A percentile compares a stretch with the other conserved stretches of the same genome.
These are phyloP conservation scores for Metschnikowia lachancei DNA, from an alignment of 805 yeast species.

Conservation along the genomic window DNA sequence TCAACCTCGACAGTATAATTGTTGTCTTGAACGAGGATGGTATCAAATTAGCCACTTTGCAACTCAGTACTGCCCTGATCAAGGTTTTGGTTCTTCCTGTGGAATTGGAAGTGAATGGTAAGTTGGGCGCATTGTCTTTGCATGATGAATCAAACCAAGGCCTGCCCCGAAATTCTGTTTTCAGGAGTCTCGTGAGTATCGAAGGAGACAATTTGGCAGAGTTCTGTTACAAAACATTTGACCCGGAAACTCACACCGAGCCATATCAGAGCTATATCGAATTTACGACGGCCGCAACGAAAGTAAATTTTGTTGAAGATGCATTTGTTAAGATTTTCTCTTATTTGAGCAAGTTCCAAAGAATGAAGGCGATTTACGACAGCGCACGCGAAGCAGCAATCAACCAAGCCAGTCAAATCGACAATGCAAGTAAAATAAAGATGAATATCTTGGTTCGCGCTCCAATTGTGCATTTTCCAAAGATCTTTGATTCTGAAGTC, in stretches of 20 bases:
- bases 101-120: conserved; percentile 67
- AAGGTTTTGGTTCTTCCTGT: conserved; percentile 68
- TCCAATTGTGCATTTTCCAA: conserved; percentile 82
- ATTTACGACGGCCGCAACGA: conserved; percentile 72
- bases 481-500: conserved; percentile 40
- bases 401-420: conserved; percentile 69
- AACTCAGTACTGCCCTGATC: conserved; percentile 70
- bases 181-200: conserved; percentile 69
- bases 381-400: conserved; percentile 85
- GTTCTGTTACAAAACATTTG: conserved; percentile 79
- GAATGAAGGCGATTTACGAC: conserved; percentile 88
- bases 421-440: conserved; percentile 58
- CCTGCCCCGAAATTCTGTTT: conserved; percentile 53
- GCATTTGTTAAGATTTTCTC: conserved; percentile 66
- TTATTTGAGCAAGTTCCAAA: conserved; percentile 70
- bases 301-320: conserved; percentile 75
- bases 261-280: conserved; percentile 56
- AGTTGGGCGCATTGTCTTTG: conserved; percentile 73
- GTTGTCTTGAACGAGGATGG: conserved; percentile 81
- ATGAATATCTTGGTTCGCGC: conserved; percentile 73
- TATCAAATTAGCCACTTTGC: conserved; percentile 72
- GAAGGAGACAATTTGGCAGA: conserved; percentile 82
- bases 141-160: conserved; percentile 74
- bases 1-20: conserved; percentile 70
- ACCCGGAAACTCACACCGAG: conserved; percentile 44